These are phyloP conservation scores for Spinellus fusiger DNA, from an alignment of 192 early-diverging fungal species.

Conservation along the genomic window DNA sequence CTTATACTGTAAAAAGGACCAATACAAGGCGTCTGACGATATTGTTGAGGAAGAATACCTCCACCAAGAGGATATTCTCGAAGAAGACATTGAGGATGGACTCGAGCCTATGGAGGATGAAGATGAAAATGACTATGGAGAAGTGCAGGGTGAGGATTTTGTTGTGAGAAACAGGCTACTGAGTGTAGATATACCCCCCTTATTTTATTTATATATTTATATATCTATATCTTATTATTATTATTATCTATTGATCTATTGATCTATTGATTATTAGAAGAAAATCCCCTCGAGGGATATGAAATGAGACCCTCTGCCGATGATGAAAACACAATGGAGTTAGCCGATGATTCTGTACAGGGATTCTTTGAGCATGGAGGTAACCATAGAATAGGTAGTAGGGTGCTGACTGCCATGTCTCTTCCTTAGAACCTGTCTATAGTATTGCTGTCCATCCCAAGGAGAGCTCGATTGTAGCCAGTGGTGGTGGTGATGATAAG, in stretches of 20 bases:
- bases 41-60: slow-evolving; percentile 30
- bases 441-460: slow-evolving; percentile 75
- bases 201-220: no score
- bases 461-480: slow-evolving; percentile 58
- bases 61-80: slow-evolving; percentile 18
- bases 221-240: neutral
- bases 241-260: neutral
- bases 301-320: slow-evolving; percentile 41
- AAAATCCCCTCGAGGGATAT: slow-evolving; percentile 32
- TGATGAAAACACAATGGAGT: slow-evolving; percentile 51
- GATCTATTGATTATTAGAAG: neutral
- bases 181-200: no score
- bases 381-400: slow-evolving; percentile 12
- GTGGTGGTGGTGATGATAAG: slow-evolving; percentile 92
- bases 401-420: neutral
- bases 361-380: slow-evolving; percentile 88
- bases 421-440: slow-evolving; percentile 75
- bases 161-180: no score
- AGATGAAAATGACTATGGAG: slow-evolving; percentile 10
- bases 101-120: slow-evolving; percentile 24
- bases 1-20: no score
- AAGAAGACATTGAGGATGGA: slow-evolving; percentile 18
- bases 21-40: no score
- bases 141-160: no score
- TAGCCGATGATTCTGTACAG: slow-evolving; percentile 82